phyloP scores from a whole-genome alignment of 192 early-diverging fungal genomes.

The Coemansia sp. region DNA sequence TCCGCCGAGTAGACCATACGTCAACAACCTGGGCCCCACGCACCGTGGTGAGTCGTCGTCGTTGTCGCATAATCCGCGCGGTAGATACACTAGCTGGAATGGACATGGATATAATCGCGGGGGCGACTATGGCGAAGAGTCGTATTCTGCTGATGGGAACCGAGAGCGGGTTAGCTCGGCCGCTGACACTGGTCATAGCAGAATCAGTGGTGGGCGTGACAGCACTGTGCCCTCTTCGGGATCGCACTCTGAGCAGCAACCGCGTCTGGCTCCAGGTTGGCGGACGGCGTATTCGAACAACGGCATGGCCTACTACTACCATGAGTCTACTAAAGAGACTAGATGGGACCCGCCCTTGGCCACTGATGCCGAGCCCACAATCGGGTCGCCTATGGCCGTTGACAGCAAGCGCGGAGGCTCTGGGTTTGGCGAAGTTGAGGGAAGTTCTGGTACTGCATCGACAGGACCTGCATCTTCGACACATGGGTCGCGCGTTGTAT shows the following conservation, averaged over 20 bases:
- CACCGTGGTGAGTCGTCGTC: constrained; percentile 7
- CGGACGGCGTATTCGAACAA: constrained; percentile 41
- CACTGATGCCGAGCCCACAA: constrained; percentile 8
- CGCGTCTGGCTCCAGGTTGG: constrained; percentile 48
- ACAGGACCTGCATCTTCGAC: neutral
- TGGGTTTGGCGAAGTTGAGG: neutral
- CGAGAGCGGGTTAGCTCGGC: neutral
- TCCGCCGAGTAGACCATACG: constrained; percentile 5
- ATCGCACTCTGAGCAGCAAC: neutral
- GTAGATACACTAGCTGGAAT: constrained; percentile 24
- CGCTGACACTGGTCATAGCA: neutral
- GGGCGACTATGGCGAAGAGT: neutral
- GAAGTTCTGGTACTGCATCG: neutral
- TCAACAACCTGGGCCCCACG: constrained; percentile 1
- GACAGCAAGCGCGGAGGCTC: constrained; percentile 2
- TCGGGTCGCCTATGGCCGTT: constrained; percentile 9
- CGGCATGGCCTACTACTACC: constrained; percentile 52
- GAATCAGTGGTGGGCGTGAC: neutral
- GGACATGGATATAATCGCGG: constrained; percentile 3
- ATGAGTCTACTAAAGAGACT: constrained; percentile 51
- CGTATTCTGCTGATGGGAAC: constrained; percentile 1
- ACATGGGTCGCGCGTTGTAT: constrained; percentile 12
- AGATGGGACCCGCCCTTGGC: constrained; percentile 51
- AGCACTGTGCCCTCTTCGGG: neutral
- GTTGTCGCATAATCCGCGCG: constrained; percentile 9